A percentile compares a stretch with the other conserved stretches of the same genome.
These are phyloP conservation scores for Lecanoromycetidae sp. DNA, from an alignment of 2,329 filamentous ascomycete species.

Conservation along the genomic window DNA sequence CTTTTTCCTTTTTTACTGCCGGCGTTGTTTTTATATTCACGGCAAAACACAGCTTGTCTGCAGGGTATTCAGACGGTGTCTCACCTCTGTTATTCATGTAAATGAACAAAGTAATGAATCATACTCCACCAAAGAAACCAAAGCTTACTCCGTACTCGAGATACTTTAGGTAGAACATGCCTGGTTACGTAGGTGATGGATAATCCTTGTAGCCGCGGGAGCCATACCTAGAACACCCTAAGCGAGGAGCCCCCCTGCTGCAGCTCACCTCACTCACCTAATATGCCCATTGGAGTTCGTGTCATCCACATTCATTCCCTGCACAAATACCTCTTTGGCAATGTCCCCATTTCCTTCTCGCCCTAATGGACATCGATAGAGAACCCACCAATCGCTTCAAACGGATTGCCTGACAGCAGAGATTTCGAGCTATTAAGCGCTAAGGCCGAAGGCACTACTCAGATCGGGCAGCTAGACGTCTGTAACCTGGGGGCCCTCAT, in stretches of 20 bases:
- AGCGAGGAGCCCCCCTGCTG: no score
- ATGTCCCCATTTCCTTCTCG: no score
- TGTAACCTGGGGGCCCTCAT: constrained; percentile 4
- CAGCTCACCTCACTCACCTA: no score
- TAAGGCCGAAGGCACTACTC: constrained; percentile 6
- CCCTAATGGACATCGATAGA: background rate
- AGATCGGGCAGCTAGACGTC: constrained; percentile 10
- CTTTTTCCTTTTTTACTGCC: no score
- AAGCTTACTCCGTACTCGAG: background rate
- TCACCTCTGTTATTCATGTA: no score
- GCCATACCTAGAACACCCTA: no score
- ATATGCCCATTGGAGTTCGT: no score
- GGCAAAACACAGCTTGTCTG: no score
- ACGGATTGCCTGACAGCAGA: background rate
- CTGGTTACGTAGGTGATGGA: constrained; percentile 2
- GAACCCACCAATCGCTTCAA: background rate
- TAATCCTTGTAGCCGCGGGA: constrained; percentile 2
- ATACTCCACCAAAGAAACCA: background rate
- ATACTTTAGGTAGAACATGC: background rate
- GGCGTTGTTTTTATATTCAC: no score
- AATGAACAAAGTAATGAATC: background rate
- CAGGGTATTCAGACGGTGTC: no score
- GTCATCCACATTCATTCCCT: no score
- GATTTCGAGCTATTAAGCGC: constrained; percentile 4
- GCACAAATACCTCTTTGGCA: no score